Evolutionary conservation across 2,329 filamentous ascomycete genomes (phyloP), one percentile per base, ranked within the genome.

Genomic region (Neophaeococcomyces mojaviensis): DNA sequence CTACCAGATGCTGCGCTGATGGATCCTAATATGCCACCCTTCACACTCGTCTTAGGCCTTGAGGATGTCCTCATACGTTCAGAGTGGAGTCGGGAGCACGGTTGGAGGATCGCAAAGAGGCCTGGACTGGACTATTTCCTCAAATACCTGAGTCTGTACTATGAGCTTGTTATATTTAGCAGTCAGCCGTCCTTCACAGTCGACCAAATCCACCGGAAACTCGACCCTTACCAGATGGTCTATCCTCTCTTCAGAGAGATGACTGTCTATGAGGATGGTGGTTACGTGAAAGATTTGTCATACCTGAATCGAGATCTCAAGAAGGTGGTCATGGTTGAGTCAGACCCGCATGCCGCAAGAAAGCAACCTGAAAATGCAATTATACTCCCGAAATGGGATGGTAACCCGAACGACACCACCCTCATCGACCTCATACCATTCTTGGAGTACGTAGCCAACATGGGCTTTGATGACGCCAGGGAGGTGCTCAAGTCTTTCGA

Each of bases 251-350:
- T 87, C 73, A 80, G 92, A 46, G 92, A 98, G 67, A 92, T 90
- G n/a, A 97, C 92, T 49, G 86, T 89, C 60, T 98, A 95, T 65
- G 85, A 96, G 68, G 85, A 94, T 54, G 92, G 92, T 54, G 86
- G 96, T 68, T 89, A 97, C 60, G 79, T 98, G 68, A 98, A 98
- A 82, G 92, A 98, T 63, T 80, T 98, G n/a, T 88, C 88, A 2
- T 97, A 95, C 68, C 80, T 98, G 39, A 98, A 98, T 72, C 86
- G 92, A 49, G 88, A 95, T 61, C 77, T 96, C 28, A 92, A 86
- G 55, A 97, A 97, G 70, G 88, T 94, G 39, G 88, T 98, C 63
- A 82, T 98, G 58, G 78, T 98, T 60, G 92, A 98, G 64, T 95
- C 88, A 39, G 82, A 94, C 54, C 70, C 83, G 32, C 71, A 78